These are phyloP conservation scores for Talaromyces islandicus DNA, from an alignment of 2,329 filamentous ascomycete genomes.

Conservation along the genomic window DNA sequence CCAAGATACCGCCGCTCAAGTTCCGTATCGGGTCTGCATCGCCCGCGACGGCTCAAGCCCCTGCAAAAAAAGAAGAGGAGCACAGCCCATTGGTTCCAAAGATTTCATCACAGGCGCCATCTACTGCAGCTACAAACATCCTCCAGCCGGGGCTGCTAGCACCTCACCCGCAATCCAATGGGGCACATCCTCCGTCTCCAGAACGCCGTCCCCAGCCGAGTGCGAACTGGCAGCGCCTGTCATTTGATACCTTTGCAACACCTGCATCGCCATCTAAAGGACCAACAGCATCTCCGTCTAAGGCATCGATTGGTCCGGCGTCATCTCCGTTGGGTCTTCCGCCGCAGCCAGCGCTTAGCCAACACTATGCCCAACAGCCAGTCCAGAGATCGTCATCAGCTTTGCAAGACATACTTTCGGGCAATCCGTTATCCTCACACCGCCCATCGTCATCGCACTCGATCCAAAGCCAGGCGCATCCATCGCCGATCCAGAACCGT, in stretches of 20 bases:
- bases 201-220: slow-evolving; percentile 23
- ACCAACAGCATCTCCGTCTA: slow-evolving; percentile 26
- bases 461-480: slow-evolving; percentile 22
- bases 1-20: slow-evolving; percentile 58
- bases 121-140: neutral
- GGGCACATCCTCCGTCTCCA: slow-evolving; percentile 18
- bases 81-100: slow-evolving; percentile 19
- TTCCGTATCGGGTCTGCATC: slow-evolving; percentile 44
- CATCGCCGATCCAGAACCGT: slow-evolving; percentile 39
- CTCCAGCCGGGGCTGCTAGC: neutral
- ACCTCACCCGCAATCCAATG: slow-evolving; percentile 1
- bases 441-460: slow-evolving; percentile 40
- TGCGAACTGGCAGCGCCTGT: slow-evolving; percentile 9
- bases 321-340: slow-evolving; percentile 19
- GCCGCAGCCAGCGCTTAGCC: slow-evolving; percentile 8
- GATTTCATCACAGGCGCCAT: slow-evolving; percentile 11
- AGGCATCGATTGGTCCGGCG: slow-evolving; percentile 22
- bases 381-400: slow-evolving; percentile 24
- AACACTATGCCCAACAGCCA: slow-evolving; percentile 17
- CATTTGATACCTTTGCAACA: slow-evolving; percentile 20
- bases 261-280: slow-evolving; percentile 25
- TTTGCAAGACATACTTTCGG: slow-evolving; percentile 11
- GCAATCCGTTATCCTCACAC: slow-evolving; percentile 15
- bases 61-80: slow-evolving; percentile 16
- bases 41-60: slow-evolving; percentile 41